Conservation (phyloP, 352 stramenopile species). For the Peronospora farinosa region DNA sequence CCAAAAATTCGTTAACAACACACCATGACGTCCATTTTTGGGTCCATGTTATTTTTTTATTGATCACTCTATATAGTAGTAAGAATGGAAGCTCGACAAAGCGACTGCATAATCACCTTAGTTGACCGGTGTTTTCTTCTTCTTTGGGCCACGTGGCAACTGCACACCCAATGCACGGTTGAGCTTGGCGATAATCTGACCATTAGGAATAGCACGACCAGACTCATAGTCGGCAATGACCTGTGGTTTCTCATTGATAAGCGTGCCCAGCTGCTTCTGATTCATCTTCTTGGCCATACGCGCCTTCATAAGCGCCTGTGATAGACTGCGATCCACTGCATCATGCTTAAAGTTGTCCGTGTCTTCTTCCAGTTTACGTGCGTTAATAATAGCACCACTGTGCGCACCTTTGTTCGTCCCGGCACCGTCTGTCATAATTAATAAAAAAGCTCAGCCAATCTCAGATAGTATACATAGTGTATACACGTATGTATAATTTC, state of each 20-base stretch:
- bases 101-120: slow-evolving; percentile 10
- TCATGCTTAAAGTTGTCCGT: slow-evolving; percentile 87
- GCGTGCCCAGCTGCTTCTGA: slow-evolving; percentile 95
- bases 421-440: slow-evolving; percentile 38
- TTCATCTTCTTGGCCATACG: slow-evolving; percentile 97
- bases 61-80: no score
- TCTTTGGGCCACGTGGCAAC: slow-evolving; percentile 72
- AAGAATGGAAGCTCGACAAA: no score
- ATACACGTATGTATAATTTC: not conserved
- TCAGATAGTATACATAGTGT: not conserved
- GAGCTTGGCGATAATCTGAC: slow-evolving; percentile 95
- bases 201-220: slow-evolving; percentile 96
- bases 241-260: slow-evolving; percentile 95
- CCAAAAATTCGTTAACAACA: no score
- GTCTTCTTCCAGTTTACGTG: slow-evolving; percentile 89
- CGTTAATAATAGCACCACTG: slow-evolving; percentile 65
- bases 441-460: slow-evolving; percentile 4
- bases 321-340: slow-evolving; percentile 78
- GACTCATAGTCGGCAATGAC: slow-evolving; percentile 96
- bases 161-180: slow-evolving; percentile 90
- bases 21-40: no score
- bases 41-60: no score
- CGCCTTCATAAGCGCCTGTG: slow-evolving; percentile 92
- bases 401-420: slow-evolving; percentile 86
- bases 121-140: slow-evolving; percentile 44